These are phyloP conservation scores for Colletotrichum sp. DNA, from an alignment of 2,329 filamentous ascomycete species.

Conservation along the genomic window DNA sequence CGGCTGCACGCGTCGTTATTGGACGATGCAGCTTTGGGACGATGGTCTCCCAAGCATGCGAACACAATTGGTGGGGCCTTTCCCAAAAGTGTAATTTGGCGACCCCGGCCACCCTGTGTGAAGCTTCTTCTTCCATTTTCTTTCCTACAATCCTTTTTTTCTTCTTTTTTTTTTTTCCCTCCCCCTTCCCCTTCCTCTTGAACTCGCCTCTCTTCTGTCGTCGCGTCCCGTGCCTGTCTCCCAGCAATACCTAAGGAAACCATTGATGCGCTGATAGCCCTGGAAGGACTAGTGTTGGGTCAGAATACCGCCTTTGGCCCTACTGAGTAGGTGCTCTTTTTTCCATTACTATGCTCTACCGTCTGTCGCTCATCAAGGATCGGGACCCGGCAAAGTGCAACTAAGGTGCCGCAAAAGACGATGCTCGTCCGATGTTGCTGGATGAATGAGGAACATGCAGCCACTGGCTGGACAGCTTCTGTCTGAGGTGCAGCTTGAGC, in stretches of 20 bases:
- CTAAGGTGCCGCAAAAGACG: background rate
- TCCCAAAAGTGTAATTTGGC: slow-evolving; percentile 4
- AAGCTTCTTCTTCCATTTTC: background rate
- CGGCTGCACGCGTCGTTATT: slow-evolving; percentile 2
- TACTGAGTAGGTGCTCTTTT: background rate
- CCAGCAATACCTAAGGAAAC: background rate
- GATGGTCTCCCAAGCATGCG: background rate
- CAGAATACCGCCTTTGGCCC: background rate
- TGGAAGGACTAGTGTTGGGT: background rate
- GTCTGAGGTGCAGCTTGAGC: background rate
- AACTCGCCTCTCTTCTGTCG: background rate
- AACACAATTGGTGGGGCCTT: background rate
- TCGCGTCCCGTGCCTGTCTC: background rate
- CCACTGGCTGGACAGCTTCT: background rate
- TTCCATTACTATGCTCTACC: background rate
- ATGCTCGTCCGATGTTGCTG: slow-evolving; percentile 1
- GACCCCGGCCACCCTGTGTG: background rate
- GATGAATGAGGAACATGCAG: background rate
- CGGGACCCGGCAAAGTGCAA: background rate
- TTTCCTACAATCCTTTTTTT: background rate
- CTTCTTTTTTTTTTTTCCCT: background rate
- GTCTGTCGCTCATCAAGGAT: background rate
- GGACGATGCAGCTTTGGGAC: slow-evolving; percentile 7
- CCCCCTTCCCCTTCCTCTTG: background rate
- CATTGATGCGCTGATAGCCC: background rate